Conservation (phyloP, 2,329 filamentous ascomycete species). For the Talaromyces sp. region DNA sequence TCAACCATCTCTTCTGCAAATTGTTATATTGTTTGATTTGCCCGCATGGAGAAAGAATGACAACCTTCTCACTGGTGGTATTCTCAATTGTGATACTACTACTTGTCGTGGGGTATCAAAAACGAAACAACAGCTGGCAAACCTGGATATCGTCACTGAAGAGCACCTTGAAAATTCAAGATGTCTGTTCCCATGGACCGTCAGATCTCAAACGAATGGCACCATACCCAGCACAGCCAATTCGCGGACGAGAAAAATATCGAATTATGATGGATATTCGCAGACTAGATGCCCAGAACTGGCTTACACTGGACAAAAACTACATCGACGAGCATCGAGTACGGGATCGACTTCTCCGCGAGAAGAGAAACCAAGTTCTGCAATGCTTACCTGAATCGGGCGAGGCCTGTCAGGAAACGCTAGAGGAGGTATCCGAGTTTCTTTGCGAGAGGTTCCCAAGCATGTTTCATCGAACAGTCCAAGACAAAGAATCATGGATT, state of each 20-base stretch:
- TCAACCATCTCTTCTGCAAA: neutral
- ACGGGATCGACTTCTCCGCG: slow-evolving; percentile 44
- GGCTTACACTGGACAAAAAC: slow-evolving; percentile 53
- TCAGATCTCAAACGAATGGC: slow-evolving; percentile 36
- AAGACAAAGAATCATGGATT: slow-evolving; percentile 33
- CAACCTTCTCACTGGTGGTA: slow-evolving; percentile 33
- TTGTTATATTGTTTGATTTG: neutral
- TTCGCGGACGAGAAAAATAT: slow-evolving; percentile 43
- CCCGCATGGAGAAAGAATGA: slow-evolving; percentile 34
- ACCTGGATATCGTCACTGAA: slow-evolving; percentile 7
- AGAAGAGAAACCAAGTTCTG: slow-evolving; percentile 46
- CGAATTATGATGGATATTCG: slow-evolving; percentile 53
- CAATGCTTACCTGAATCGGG: slow-evolving; percentile 49
- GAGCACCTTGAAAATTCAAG: neutral
- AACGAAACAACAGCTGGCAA: slow-evolving; percentile 17
- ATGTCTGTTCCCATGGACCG: slow-evolving; percentile 12
- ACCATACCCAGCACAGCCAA: slow-evolving; percentile 43
- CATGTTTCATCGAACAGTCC: slow-evolving; percentile 42
- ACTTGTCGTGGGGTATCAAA: slow-evolving; percentile 31
- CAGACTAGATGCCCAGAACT: slow-evolving; percentile 50
- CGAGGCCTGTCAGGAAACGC: slow-evolving; percentile 51
- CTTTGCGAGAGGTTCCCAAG: slow-evolving; percentile 48
- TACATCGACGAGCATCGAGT: slow-evolving; percentile 50
- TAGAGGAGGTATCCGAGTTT: slow-evolving; percentile 51
- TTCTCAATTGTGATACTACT: slow-evolving; percentile 34